Percentiles rank a stretch among this genome's conserved stretches.
phyloP scores from a whole-genome alignment of 2,329 filamentous ascomycete species.

The Talaromyces sp. region DNA sequence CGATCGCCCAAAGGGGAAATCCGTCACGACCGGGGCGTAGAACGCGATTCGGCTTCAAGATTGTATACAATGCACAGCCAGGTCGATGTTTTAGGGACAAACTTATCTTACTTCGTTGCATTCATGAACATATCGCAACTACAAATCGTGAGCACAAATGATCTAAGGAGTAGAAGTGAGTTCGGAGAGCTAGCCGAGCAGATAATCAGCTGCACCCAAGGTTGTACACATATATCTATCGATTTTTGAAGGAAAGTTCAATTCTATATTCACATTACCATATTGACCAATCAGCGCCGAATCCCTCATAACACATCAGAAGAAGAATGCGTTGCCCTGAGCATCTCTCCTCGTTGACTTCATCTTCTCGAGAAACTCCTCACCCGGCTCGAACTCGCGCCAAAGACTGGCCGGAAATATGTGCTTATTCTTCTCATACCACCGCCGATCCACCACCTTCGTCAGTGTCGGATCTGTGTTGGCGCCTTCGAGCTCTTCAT shows the following conservation, averaged over 20 bases:
- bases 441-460: slow-evolving; percentile 91
- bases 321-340: slow-evolving; percentile 92
- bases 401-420: slow-evolving; percentile 95
- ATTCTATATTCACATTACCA: background rate
- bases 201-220: background rate
- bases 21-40: background rate
- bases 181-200: background rate
- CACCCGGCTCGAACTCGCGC: slow-evolving; percentile 90
- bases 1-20: background rate
- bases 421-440: slow-evolving; percentile 98
- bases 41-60: background rate
- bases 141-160: background rate
- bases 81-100: background rate
- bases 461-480: slow-evolving; percentile 75
- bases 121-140: background rate
- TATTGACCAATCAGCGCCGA: background rate
- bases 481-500: slow-evolving; percentile 65
- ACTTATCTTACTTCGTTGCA: no score
- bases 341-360: slow-evolving; percentile 73
- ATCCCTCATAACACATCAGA: slow-evolving; percentile 31
- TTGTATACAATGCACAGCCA: background rate
- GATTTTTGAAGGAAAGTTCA: no score
- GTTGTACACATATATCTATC: background rate
- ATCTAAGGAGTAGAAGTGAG: background rate
- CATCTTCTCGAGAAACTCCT: slow-evolving; percentile 65